Base-by-base conservation (phyloP, 495 filamentous ascomycete species). In the Tirmania nivea region DNA sequence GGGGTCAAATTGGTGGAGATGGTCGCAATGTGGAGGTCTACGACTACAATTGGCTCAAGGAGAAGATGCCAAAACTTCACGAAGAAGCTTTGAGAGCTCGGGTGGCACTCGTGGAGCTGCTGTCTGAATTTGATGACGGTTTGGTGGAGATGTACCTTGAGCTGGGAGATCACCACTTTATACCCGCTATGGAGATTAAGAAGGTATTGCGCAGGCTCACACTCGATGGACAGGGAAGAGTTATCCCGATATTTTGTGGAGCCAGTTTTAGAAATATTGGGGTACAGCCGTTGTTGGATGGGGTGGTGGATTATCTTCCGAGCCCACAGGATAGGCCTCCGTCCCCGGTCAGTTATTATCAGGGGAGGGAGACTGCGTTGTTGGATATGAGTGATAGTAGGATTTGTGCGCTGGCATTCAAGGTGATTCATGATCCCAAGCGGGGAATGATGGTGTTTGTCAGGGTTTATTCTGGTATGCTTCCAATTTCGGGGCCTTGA, bases 201-300 rank as follows among this genome's bases (percentile, higher is more conserved):
- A 68, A 75, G 35, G 80, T 83, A 50, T 73, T 99, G 34, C 79
- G 92, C 20, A 74, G 78, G 37, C 79, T 78, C 55, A 71, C 92
- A 1, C 70, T 82, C 14, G 74, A 78, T 52, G 69, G 78, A 52
- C 65, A 72, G 14, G 69, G 78, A 52, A 65, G 72, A n/a, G 70
- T 96, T 31, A 78, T 90, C 34, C 92, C 92, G 3, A 71, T 99
- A 1, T 89, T 94, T 65, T 84, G 83, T 3, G 92, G 92, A 8
- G 85, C 92, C 16, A 94, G 87, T 63, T 86, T 96, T 65, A 75
- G 78, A 34, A 94, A 99, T 57, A 84, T 94, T 54, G 92, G 92
- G 20, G 88, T 99, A 10, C 85, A 94, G 65, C 88, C 90, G 11
- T 71, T 99, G 35, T 73, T 95, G 16, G 90, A 99, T 65, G 84